Base-by-base conservation (phyloP, 306 rosid genomes). In the Acmispon strigosus region DNA sequence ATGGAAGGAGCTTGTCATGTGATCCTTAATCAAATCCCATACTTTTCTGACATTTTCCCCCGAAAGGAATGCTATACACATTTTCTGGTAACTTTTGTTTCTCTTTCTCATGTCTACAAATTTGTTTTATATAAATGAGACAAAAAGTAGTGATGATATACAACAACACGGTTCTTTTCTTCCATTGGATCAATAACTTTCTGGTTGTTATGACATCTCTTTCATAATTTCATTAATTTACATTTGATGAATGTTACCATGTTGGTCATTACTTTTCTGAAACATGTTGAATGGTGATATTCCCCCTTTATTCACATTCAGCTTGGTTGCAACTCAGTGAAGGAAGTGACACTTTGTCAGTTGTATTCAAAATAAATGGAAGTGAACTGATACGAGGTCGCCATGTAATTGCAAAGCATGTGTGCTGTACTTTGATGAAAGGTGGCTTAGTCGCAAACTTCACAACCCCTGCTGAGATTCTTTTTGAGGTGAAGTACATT, bases 341-440 rank as follows among this genome's bases (percentile, higher is more conserved):
- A 76, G 93, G 89, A 79, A 82, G 69, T 72, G 91, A 84, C 61
- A 70, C 4, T 13, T 84, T 90, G 5, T 77, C 82, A 12, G 91
- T 81, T 53, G 12, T 86, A 7, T 82, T 90, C 36, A 86, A 64
- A 67, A 68, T 53, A 12, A 52, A 70, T n/a, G 80, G 69, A 16
- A 74, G 86, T 61, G 76, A 81, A 20, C 18, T 60, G 53, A 55
- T 79, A 29, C 54, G 49, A 37, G 90, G 88, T 57, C 94, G 94
- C 0, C 76, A 72, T 6, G 87, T 81, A 20, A 62, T 54, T 14
- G 91, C 90, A 20, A 75, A 81, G 6, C 76, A 83, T 43, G 91
- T 94, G 34, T 90, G 96, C 58, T 90, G 96, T 94, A 76, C 74
- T 29, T 69, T 86, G 61, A 81, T 90, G 20, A 90, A 87, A 84